phyloP scores from a whole-genome alignment of 495 filamentous ascomycete species.

The Rusavskia elegans region DNA sequence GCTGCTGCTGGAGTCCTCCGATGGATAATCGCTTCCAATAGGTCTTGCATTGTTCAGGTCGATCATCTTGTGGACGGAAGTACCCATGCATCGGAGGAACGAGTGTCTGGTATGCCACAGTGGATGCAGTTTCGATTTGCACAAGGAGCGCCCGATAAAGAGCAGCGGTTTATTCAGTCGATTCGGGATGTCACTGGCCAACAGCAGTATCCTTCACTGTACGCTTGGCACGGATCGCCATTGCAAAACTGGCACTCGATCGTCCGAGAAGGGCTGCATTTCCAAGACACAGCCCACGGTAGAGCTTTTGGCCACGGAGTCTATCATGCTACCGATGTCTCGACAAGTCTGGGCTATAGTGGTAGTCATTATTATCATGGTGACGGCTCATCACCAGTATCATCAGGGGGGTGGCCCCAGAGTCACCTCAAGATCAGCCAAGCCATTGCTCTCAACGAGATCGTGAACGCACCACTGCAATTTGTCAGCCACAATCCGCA shows the following conservation, averaged over 20 bases:
- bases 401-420: constrained; percentile 36
- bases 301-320: constrained; percentile 66
- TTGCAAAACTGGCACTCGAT: constrained; percentile 83
- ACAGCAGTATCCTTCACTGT: constrained; percentile 48
- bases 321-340: constrained; percentile 51
- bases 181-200: constrained; percentile 32
- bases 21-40: constrained; percentile 87
- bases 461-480: constrained; percentile 56
- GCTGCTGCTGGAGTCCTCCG: constrained; percentile 53
- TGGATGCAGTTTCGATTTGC: constrained; percentile 77
- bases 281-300: constrained; percentile 41
- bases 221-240: constrained; percentile 72
- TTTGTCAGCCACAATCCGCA: constrained; percentile 40
- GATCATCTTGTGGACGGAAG: constrained; percentile 19
- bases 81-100: constrained; percentile 22
- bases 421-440: constrained; percentile 40
- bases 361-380: not conserved
- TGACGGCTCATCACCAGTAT: not conserved
- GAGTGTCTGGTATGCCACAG: constrained; percentile 45
- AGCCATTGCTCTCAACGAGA: constrained; percentile 73
- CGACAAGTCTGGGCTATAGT: constrained; percentile 42
- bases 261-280: constrained; percentile 67
- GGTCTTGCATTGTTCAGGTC: constrained; percentile 70
- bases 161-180: constrained; percentile 57
- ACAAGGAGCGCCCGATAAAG: constrained; percentile 83